Conservation (phyloP, 2,329 filamentous ascomycete genomes). For the Epichloe festucae region DNA sequence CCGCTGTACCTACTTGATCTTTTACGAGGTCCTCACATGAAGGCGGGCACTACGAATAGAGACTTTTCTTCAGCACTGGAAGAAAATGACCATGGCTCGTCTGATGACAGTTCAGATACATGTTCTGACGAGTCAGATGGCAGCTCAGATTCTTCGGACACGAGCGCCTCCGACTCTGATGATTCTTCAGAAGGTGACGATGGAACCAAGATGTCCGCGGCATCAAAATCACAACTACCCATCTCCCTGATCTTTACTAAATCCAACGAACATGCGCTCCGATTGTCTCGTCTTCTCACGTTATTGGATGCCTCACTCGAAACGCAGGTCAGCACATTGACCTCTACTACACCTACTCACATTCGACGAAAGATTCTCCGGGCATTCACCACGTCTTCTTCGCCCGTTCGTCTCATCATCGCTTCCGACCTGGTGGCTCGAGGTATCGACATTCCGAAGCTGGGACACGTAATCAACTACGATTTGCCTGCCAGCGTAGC, state of each 20-base stretch:
- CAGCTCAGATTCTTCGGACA: constrained; percentile 22
- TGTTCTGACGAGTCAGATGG: constrained; percentile 11
- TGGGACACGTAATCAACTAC: constrained; percentile 87
- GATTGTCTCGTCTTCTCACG: constrained; percentile 66
- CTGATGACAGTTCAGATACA: background rate
- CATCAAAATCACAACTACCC: constrained; percentile 16
- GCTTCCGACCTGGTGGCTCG: constrained; percentile 89
- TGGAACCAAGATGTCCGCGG: background rate
- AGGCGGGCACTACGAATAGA: constrained; percentile 8
- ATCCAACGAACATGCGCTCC: constrained; percentile 77
- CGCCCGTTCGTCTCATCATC: constrained; percentile 60
- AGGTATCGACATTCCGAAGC: constrained; percentile 67
- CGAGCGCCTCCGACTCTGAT: constrained; percentile 20
- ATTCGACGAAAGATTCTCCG: constrained; percentile 53
- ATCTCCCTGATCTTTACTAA: constrained; percentile 74
- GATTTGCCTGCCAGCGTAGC: constrained; percentile 72
- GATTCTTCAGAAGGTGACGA: constrained; percentile 2
- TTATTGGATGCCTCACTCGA: constrained; percentile 50
- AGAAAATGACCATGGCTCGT: background rate
- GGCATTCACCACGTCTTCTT: constrained; percentile 54
- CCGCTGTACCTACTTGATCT: constrained; percentile 77
- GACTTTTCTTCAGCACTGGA: background rate
- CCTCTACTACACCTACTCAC: constrained; percentile 64
- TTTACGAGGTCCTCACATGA: constrained; percentile 44
- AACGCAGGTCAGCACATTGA: constrained; percentile 52